Percentiles rank a stretch among this genome's conserved stretches.
Conservation (phyloP, 345 rosid genomes). For the Eucalyptus tenuipes region DNA sequence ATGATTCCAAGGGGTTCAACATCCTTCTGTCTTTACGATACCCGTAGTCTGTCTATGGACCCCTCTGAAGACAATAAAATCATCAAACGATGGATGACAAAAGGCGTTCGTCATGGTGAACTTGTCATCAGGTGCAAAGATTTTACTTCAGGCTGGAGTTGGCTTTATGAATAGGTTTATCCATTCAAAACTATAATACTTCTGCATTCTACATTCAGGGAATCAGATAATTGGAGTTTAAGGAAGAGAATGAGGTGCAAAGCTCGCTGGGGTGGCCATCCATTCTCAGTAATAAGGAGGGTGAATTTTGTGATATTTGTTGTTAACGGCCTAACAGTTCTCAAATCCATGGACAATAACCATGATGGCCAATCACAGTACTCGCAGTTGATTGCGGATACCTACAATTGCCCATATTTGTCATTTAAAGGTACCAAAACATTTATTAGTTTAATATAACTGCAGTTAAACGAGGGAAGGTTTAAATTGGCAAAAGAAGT, state of each 20-base stretch:
- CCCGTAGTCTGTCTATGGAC: constrained; percentile 38
- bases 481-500: not conserved
- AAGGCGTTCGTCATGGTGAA: constrained; percentile 53
- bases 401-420: constrained; percentile 43
- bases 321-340: constrained; percentile 40
- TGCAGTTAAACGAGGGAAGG: not conserved
- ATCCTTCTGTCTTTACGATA: constrained; percentile 60
- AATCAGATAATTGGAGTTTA: constrained; percentile 34
- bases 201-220: constrained; percentile 23
- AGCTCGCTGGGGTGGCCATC: constrained; percentile 12
- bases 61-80: constrained; percentile 22
- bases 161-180: not conserved
- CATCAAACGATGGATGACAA: constrained; percentile 46
- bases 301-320: constrained; percentile 67
- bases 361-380: constrained; percentile 6
- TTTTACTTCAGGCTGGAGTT: not conserved
- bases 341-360: constrained; percentile 33
- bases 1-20: constrained; percentile 53
- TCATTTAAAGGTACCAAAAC: constrained; percentile 51
- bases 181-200: not conserved
- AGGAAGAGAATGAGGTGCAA: constrained; percentile 24
- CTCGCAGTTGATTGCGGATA: constrained; percentile 12
- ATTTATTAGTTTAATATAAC: not conserved
- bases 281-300: constrained; percentile 14
- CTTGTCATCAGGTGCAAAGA: constrained; percentile 39